Evolutionary conservation across 2,329 filamentous ascomycete species (phyloP).

Genomic region (Keithomyces neogunnii): DNA sequence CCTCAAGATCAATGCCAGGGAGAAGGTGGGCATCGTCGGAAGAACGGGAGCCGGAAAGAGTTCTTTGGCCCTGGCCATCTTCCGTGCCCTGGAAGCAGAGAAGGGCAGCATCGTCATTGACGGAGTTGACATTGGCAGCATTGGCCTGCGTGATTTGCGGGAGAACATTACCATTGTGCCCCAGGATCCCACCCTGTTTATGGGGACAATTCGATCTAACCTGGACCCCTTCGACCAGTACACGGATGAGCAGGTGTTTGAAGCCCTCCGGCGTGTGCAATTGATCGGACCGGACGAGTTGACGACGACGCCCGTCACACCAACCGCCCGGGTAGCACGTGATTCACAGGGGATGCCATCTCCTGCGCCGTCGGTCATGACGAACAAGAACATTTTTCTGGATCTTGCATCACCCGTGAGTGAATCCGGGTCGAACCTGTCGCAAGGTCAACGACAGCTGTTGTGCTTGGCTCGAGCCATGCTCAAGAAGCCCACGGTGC

Average conservation of each 20-base stretch:
- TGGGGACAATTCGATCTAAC: slow-evolving; percentile 83
- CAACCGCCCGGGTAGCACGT: slow-evolving; percentile 9
- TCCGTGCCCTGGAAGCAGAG: slow-evolving; percentile 88
- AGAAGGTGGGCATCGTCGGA: slow-evolving; percentile 95
- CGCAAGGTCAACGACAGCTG: slow-evolving; percentile 91
- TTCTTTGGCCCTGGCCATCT: slow-evolving; percentile 84
- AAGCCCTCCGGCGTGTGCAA: slow-evolving; percentile 78
- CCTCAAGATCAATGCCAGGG: slow-evolving; percentile 75
- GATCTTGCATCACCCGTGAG: slow-evolving; percentile 76
- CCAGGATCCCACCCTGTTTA: slow-evolving; percentile 92
- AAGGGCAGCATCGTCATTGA: slow-evolving; percentile 85
- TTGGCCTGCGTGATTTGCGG: slow-evolving; percentile 87
- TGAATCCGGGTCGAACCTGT: slow-evolving; percentile 89
- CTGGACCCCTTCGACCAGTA: slow-evolving; percentile 87
- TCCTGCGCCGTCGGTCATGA: slow-evolving; percentile 31
- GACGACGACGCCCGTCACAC: slow-evolving; percentile 19
- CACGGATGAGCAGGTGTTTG: slow-evolving; percentile 85
- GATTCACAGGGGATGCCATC: slow-evolving; percentile 13
- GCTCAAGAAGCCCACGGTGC: slow-evolving; percentile 80
- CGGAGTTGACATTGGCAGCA: slow-evolving; percentile 77
- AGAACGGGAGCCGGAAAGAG: slow-evolving; percentile 95
- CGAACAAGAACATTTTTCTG: slow-evolving; percentile 92
- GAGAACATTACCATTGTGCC: slow-evolving; percentile 96
- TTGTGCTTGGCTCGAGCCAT: slow-evolving; percentile 88
- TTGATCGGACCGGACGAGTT: slow-evolving; percentile 60